Evolutionary conservation across 2,329 filamentous ascomycete genomes (phyloP).

Genomic region (Colletotrichum cereale): DNA sequence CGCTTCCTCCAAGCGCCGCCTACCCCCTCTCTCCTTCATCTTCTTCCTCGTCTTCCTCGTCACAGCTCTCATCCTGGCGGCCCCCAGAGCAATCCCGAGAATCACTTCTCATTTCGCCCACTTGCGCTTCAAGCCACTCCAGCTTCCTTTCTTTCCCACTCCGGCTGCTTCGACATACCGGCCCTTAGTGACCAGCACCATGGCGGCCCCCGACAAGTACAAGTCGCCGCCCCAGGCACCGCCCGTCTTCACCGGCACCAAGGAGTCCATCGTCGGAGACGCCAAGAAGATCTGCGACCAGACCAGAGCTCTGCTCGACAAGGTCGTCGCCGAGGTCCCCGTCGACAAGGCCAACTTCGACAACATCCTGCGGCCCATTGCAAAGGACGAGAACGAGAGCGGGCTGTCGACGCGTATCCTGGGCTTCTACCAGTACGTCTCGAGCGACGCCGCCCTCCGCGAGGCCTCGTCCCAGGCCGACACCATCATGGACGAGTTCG

Average conservation of each 20-base stretch:
- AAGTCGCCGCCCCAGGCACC: slow-evolving; percentile 82
- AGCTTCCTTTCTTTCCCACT: slow-evolving; percentile 46
- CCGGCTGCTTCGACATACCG: slow-evolving; percentile 46
- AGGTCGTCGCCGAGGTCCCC: slow-evolving; percentile 72
- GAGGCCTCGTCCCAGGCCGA: slow-evolving; percentile 83
- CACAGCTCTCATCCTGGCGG: slow-evolving; percentile 74
- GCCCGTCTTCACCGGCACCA: slow-evolving; percentile 81
- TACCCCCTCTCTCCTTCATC: slow-evolving; percentile 58
- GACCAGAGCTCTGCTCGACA: slow-evolving; percentile 75
- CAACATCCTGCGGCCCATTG: slow-evolving; percentile 74
- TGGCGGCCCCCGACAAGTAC: slow-evolving; percentile 73
- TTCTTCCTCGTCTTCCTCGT: slow-evolving; percentile 68
- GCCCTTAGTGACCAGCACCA: slow-evolving; percentile 64
- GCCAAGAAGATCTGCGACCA: slow-evolving; percentile 74
- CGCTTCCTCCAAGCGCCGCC: slow-evolving; percentile 40
- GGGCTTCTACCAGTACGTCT: slow-evolving; percentile 86
- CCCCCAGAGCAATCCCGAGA: slow-evolving; percentile 69
- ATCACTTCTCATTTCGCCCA: slow-evolving; percentile 70
- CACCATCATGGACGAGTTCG: slow-evolving; percentile 80
- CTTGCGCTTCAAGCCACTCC: slow-evolving; percentile 56
- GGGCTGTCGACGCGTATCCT: slow-evolving; percentile 74
- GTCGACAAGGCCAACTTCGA: slow-evolving; percentile 65
- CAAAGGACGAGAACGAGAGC: slow-evolving; percentile 77
- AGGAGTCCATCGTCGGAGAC: slow-evolving; percentile 75
- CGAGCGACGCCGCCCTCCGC: slow-evolving; percentile 74